Evolutionary conservation across 345 rosid species (phyloP), one percentile per base, ranked within the genome.

Genomic region (Noccaea caerulescens): DNA sequence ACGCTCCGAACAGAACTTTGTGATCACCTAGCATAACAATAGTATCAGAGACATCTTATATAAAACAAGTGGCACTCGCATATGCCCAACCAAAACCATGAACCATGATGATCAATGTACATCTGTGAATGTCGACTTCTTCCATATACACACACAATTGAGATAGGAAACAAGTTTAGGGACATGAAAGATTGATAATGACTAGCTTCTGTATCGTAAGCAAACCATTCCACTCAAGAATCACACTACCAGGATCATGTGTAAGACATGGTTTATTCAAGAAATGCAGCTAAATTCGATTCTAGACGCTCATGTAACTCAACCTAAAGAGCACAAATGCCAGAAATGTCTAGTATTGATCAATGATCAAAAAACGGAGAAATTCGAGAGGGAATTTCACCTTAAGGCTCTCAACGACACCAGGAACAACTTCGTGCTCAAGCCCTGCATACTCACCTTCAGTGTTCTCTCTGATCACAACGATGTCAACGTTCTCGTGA

Each of bases 1-100:
- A 30, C 99, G 89, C 83, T 94, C 97, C 0, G 97, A 94, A 34
- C 97, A 94, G 72, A 94, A 94, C 96, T 94, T 94, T 74, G 99
- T 94, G 41, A 89, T 94, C 82, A 94, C 93, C 99, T 94, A 83
- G 77, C 76, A 64, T 0, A 42, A 25, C 80, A 74, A 46, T 69
- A 67, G 63, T 43, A 71, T 36, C 72, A 65, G 39, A 78, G 13
- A 68, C 45, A 59, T 63, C 76, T 56, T 23, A 20, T n/a, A 36
- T 14, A 56, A 43, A 27, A 12, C 38, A 9, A 20, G 5, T 47
- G 37, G n/a, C 11, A 51, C 6, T 20, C 58, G 37, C 34, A 20
- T 33, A 33, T 6, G 44, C 43, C 10, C 12, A 20, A 6, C 60
- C n/a, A n/a, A n/a, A n/a, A n/a, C n/a, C n/a, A 56, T 4, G 27